Conservation (phyloP, 1,139 yeast genomes). For the Arxiozyma bovina region DNA sequence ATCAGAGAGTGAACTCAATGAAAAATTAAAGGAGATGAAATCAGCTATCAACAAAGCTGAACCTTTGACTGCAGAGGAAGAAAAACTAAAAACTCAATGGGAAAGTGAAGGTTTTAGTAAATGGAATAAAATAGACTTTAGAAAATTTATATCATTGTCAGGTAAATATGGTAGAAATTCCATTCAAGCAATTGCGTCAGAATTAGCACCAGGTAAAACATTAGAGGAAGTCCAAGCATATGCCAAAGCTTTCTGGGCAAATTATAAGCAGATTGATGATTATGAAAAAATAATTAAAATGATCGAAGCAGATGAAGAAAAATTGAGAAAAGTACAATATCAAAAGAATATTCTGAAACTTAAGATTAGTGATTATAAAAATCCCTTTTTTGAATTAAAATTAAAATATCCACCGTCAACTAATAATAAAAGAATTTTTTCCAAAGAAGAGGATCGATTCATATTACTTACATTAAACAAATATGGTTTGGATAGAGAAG, state of each 20-base stretch:
- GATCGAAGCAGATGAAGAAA: constrained; percentile 73
- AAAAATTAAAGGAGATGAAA: constrained; percentile 51
- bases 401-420: constrained; percentile 58
- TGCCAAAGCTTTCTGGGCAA: constrained; percentile 59
- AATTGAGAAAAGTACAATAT: constrained; percentile 44
- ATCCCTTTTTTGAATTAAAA: constrained; percentile 56
- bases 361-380: constrained; percentile 50
- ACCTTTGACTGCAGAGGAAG: constrained; percentile 63
- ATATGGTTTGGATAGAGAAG: constrained; percentile 57
- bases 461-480: constrained; percentile 55
- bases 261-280: constrained; percentile 59
- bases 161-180: constrained; percentile 65
- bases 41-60: constrained; percentile 55
- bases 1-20: constrained; percentile 33
- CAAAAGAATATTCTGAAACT: constrained; percentile 62
- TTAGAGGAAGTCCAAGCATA: constrained; percentile 61
- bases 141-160: constrained; percentile 51
- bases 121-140: constrained; percentile 69
- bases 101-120: constrained; percentile 50
- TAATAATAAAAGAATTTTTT: constrained; percentile 39
- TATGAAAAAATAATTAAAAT: constrained; percentile 57
- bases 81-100: constrained; percentile 45
- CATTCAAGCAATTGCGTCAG: constrained; percentile 49
- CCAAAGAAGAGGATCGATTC: constrained; percentile 69
- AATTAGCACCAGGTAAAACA: constrained; percentile 50